phyloP scores from a whole-genome alignment of 2,329 filamentous ascomycete species.

The Trichoderma polysporum region DNA sequence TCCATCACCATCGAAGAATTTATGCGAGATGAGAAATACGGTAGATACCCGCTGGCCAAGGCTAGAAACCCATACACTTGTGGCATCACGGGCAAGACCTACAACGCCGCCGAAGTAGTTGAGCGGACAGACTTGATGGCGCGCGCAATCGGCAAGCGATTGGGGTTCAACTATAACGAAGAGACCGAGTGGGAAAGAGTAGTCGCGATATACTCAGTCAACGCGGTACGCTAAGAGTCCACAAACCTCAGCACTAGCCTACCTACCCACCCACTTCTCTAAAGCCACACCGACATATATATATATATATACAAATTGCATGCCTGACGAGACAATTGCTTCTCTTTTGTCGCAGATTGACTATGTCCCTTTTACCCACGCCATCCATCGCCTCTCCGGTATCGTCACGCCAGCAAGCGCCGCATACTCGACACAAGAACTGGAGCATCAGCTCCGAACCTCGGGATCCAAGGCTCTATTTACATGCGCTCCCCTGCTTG shows the following conservation, averaged over 20 bases:
- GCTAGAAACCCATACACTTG: conserved; percentile 74
- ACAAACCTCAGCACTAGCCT: not conserved
- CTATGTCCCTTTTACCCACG: conserved; percentile 70
- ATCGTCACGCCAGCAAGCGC: conserved; percentile 74
- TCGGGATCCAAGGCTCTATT: conserved; percentile 69
- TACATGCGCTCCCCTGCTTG: conserved; percentile 66
- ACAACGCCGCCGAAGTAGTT: conserved; percentile 61
- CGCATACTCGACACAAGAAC: conserved; percentile 66
- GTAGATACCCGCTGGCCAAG: conserved; percentile 60
- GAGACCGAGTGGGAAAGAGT: conserved; percentile 82
- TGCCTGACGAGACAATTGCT: not conserved
- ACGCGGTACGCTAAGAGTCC: conserved; percentile 58
- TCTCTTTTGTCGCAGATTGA: conserved; percentile 57
- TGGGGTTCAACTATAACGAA: conserved; percentile 68
- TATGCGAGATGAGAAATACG: conserved; percentile 70
- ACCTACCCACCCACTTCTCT: not conserved
- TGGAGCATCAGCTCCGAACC: conserved; percentile 70
- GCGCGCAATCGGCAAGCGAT: conserved; percentile 65
- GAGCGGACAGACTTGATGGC: conserved; percentile 67
- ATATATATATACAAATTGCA: not conserved
- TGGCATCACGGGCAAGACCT: conserved; percentile 68
- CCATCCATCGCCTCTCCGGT: conserved; percentile 72
- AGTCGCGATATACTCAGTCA: conserved; percentile 72
- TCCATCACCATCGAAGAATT: conserved; percentile 74
- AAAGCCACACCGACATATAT: not conserved